Evolutionary conservation across 306 rosid species (phyloP).

Genomic region (Cicer yamashitae): DNA sequence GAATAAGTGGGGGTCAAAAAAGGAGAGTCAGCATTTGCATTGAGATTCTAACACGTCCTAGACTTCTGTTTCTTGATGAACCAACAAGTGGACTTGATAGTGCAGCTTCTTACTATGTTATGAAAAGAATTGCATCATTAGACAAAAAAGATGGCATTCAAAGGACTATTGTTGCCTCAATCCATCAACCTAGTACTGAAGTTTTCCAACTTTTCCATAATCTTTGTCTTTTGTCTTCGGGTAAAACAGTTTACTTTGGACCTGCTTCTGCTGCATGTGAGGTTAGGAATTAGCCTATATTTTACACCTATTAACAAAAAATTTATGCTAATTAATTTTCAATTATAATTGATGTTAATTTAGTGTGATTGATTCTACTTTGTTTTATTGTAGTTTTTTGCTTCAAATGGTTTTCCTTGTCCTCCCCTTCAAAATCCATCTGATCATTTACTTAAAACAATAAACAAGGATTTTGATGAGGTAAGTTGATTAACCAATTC

Average conservation of each 20-base stretch:
- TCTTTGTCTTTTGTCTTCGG: slow-evolving; percentile 72
- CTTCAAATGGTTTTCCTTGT: slow-evolving; percentile 73
- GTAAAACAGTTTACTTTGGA: slow-evolving; percentile 71
- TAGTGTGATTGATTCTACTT: background rate
- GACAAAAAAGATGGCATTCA: slow-evolving; percentile 44
- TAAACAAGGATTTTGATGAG: slow-evolving; percentile 79
- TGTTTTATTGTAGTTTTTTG: slow-evolving; percentile 58
- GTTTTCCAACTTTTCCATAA: slow-evolving; percentile 71
- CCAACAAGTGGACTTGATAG: slow-evolving; percentile 75
- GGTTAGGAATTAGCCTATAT: slow-evolving; percentile 43
- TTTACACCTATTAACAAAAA: too few species aligned
- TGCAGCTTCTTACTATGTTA: slow-evolving; percentile 79
- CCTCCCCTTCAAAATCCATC: slow-evolving; percentile 72
- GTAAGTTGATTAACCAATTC: slow-evolving; percentile 40
- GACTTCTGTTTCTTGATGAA: slow-evolving; percentile 59
- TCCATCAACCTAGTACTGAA: slow-evolving; percentile 77
- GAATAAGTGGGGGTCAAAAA: slow-evolving; percentile 61
- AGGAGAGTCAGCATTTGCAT: slow-evolving; percentile 57
- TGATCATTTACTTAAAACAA: slow-evolving; percentile 75
- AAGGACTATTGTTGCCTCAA: slow-evolving; percentile 65
- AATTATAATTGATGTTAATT: background rate
- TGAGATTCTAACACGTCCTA: slow-evolving; percentile 57
- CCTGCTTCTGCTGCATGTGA: slow-evolving; percentile 66
- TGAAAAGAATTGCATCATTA: slow-evolving; percentile 61
- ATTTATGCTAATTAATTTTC: background rate